Conservation (phyloP, 305 asterid species). For the Rubia balearica region DNA sequence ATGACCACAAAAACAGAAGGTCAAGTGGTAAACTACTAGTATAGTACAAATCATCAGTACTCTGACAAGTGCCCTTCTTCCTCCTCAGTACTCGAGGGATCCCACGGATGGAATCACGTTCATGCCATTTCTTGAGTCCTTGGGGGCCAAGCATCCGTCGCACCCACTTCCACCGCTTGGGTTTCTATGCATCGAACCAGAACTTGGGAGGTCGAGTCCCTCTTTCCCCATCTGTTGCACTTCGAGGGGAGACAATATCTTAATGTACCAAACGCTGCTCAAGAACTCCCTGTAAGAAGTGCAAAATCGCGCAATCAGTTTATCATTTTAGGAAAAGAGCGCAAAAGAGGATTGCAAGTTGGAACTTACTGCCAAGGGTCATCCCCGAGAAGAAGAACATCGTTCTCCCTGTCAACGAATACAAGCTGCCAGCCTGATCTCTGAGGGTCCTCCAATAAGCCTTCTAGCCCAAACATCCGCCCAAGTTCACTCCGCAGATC, state of each 20-base stretch:
- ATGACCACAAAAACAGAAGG: slow-evolving; percentile 28
- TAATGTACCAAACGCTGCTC: slow-evolving; percentile 79
- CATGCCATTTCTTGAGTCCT: slow-evolving; percentile 44
- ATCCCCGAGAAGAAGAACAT: slow-evolving; percentile 95
- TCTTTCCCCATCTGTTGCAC: slow-evolving; percentile 94
- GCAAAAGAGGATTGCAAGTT: background rate
- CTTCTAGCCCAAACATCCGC: slow-evolving; percentile 87
- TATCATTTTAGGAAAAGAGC: background rate
- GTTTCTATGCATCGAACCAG: slow-evolving; percentile 36
- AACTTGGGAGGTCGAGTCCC: slow-evolving; percentile 56
- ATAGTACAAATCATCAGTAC: slow-evolving; percentile 26
- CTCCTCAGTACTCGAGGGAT: slow-evolving; percentile 54
- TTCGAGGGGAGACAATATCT: slow-evolving; percentile 82
- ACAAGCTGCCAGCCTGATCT: slow-evolving; percentile 99
- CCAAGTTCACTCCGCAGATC: slow-evolving; percentile 93
- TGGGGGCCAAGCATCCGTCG: slow-evolving; percentile 47
- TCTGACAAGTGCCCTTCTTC: slow-evolving; percentile 20
- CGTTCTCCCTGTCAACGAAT: slow-evolving; percentile 94
- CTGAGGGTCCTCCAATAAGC: slow-evolving; percentile 91
- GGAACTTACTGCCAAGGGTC: slow-evolving; percentile 96
- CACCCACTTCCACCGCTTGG: slow-evolving; percentile 36
- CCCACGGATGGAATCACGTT: slow-evolving; percentile 63
- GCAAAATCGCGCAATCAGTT: background rate
- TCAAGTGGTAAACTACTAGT: slow-evolving; percentile 18
- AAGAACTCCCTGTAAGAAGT: slow-evolving; percentile 64